Evolutionary conservation across 768 basidiomycete species (phyloP), one percentile per base, ranked within the genome.

Genomic region (Leccinum barrowsii): DNA sequence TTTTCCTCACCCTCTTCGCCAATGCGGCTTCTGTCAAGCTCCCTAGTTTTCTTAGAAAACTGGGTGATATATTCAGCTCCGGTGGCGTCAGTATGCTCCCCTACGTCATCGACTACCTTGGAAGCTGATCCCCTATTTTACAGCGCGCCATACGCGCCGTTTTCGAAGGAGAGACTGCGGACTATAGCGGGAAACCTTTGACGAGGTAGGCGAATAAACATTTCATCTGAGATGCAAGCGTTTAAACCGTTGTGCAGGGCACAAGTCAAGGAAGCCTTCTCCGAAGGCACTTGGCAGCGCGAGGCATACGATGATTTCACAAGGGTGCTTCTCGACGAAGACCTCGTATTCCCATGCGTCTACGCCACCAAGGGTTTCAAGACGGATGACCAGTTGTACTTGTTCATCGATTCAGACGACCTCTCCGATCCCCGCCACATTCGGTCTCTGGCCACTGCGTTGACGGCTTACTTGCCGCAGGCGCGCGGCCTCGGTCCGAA

Each of bases 321-420:
- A n/a, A 60, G 30, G 13, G 65, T 66, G 22, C 59, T 67, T 19
- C 62, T 66, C 30, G 65, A 66, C 24, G 59, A 66, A 35, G 62
- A 67, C 7, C 19, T 67, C 11, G 28, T 67, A 15, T 67, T 66
- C 47, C 62, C 65, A 8, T 66, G 65, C 59, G 37, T 67, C 28
- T 66, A 67, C 4, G 65, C 65, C 2, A 59, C 65, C 30, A 66
- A 67, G 46, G 65, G 65, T 6, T 67, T 66, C 50, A 67, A 67
- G 34, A 64, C 57, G 11, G 65, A 67, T 7, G 59, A 63, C 8
- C 62, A 66, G 35, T 32, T 61, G 11, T 66, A 67, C 54, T 24
- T 67, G 32, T 66, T 66, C 52, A 61, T 66, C 47, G 65, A 63
- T 44, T 66, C 65, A 4, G 65, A 66, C 17, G 65, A 67, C 53